Evolutionary conservation across 2,329 filamentous ascomycete genomes (phyloP).

Genomic region (Lachnellula subtilissima): DNA sequence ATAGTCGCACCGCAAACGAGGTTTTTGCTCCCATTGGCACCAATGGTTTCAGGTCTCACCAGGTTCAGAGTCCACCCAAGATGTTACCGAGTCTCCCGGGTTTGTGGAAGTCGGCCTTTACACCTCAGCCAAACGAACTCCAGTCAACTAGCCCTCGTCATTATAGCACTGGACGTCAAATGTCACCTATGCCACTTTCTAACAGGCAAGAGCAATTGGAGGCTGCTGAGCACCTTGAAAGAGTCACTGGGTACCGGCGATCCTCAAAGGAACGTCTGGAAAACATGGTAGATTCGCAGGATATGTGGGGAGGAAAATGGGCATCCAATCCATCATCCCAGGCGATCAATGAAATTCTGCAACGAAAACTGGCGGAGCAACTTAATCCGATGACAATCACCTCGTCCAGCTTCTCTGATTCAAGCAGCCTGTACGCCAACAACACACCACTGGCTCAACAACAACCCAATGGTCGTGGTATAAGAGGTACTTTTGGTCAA

Average conservation of each 20-base stretch:
- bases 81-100: constrained; percentile 36
- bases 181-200: constrained; percentile 30
- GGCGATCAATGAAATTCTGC: constrained; percentile 21
- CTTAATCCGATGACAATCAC: constrained; percentile 16
- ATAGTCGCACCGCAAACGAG: constrained; percentile 46
- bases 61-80: constrained; percentile 22
- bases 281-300: neutral
- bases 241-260: constrained; percentile 16
- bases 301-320: constrained; percentile 12
- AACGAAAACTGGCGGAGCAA: constrained; percentile 21
- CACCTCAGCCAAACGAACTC: constrained; percentile 38
- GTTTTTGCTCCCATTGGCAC: constrained; percentile 41
- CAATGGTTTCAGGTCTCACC: constrained; percentile 32
- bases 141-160: constrained; percentile 35
- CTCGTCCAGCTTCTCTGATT: constrained; percentile 41
- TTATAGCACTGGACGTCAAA: constrained; percentile 26
- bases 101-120: constrained; percentile 42
- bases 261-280: neutral
- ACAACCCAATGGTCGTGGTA: constrained; percentile 4
- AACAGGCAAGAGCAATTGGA: constrained; percentile 19
- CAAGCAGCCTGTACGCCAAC: constrained; percentile 47
- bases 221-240: constrained; percentile 24
- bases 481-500: neutral
- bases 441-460: constrained; percentile 34
- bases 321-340: constrained; percentile 8